Percentiles rank a stretch among this genome's conserved stretches.
phyloP scores from a whole-genome alignment of 2,329 filamentous ascomycete genomes.

The Fusarium fujikuroi region DNA sequence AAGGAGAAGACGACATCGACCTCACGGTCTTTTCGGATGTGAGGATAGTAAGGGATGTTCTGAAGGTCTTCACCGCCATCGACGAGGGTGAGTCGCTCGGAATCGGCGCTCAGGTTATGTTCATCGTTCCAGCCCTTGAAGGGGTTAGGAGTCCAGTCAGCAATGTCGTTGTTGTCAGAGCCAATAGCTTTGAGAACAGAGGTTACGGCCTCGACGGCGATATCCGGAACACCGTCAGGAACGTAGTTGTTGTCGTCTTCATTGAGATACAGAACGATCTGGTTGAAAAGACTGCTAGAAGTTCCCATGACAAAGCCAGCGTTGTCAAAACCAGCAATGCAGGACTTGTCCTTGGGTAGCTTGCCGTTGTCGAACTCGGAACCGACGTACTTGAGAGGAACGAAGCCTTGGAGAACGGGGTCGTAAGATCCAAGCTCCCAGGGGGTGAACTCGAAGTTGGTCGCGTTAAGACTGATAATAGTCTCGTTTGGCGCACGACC shows the following conservation, averaged over 20 bases:
- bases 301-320: conserved; percentile 85
- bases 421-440: conserved; percentile 76
- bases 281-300: conserved; percentile 83
- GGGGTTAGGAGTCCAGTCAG: conserved; percentile 74
- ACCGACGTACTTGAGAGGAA: conserved; percentile 68
- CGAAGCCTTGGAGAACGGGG: conserved; percentile 68
- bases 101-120: conserved; percentile 56
- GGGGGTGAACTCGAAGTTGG: conserved; percentile 72
- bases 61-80: conserved; percentile 84
- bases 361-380: conserved; percentile 66
- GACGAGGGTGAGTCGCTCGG: conserved; percentile 73
- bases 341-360: conserved; percentile 55
- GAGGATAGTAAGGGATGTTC: conserved; percentile 81
- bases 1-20: conserved; percentile 73
- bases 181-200: conserved; percentile 67
- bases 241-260: conserved; percentile 56
- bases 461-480: conserved; percentile 64
- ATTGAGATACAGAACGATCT: conserved; percentile 74
- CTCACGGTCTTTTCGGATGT: conserved; percentile 58
- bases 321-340: conserved; percentile 77
- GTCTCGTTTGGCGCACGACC: conserved; percentile 57
- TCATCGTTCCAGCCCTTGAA: conserved; percentile 60
- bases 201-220: conserved; percentile 57
- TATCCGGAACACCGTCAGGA: conserved; percentile 60
- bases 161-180: conserved; percentile 76